A percentile compares a stretch with the other conserved stretches of the same genome.
phyloP scores from a whole-genome alignment of 225 moss, liverwort and hornwort species.

The Climacium dendroides region DNA sequence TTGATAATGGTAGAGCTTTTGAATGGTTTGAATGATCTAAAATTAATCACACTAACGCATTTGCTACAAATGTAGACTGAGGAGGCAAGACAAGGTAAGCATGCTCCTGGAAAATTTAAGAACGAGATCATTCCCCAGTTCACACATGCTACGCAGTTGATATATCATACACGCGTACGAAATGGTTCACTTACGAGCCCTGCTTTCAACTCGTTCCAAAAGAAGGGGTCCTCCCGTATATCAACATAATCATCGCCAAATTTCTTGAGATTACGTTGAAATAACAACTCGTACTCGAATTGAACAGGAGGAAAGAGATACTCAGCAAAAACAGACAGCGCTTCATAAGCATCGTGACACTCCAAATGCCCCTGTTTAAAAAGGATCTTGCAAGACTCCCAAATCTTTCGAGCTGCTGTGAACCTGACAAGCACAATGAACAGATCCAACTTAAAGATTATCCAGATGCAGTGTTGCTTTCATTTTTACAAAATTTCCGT shows the following conservation, averaged over 20 bases:
- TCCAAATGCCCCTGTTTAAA: constrained; percentile 34
- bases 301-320: constrained; percentile 34
- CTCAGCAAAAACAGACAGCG: constrained; percentile 50
- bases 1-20: not conserved
- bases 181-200: constrained; percentile 47
- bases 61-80: not conserved
- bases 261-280: not conserved
- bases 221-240: constrained; percentile 44
- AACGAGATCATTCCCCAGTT: not conserved
- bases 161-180: not conserved
- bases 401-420: constrained; percentile 53
- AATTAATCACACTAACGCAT: not conserved
- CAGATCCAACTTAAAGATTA: not conserved
- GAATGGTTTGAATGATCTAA: not conserved
- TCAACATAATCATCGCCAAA: constrained; percentile 26
- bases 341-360: constrained; percentile 48
- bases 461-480: not conserved
- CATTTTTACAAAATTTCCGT: not conserved
- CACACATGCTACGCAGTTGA: not conserved
- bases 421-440: constrained; percentile 20
- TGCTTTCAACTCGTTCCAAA: constrained; percentile 63
- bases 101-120: not conserved
- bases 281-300: not conserved
- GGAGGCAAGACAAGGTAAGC: not conserved
- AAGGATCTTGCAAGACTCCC: constrained; percentile 64